phyloP scores from a whole-genome alignment of 176 grass and related monocot species.

The Bonia amplexicaulis region DNA sequence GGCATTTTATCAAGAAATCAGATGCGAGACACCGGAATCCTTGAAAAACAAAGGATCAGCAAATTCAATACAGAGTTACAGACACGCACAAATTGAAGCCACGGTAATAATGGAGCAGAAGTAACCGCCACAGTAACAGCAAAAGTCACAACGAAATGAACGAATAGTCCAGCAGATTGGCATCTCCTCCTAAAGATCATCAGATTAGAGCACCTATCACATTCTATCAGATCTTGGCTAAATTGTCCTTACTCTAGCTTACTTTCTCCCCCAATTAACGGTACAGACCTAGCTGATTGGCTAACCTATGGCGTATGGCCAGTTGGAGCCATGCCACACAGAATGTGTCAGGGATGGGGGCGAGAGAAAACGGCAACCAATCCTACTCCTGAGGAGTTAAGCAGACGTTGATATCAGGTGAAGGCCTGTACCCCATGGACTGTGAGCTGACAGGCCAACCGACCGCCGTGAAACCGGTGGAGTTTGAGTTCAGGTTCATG shows the following conservation, averaged over 20 bases:
- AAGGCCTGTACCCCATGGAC: constrained; percentile 40
- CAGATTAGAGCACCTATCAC: constrained; percentile 12
- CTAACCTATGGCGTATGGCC: not conserved
- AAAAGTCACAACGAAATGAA: constrained; percentile 11
- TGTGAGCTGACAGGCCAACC: constrained; percentile 56
- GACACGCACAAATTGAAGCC: not conserved
- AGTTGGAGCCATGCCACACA: constrained; percentile 15
- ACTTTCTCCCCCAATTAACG: constrained; percentile 12
- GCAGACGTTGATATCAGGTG: constrained; percentile 79
- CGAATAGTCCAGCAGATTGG: constrained; percentile 9
- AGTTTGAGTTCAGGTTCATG: constrained; percentile 33
- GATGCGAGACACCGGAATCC: not conserved
- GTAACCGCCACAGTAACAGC: not conserved
- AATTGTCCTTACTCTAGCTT: constrained; percentile 4
- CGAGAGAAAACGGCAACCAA: not conserved
- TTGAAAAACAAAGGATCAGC: not conserved
- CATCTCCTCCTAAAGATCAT: not conserved
- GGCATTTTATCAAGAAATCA: no score
- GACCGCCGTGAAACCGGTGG: constrained; percentile 41
- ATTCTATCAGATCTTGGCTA: constrained; percentile 4
- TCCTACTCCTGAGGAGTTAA: constrained; percentile 59
- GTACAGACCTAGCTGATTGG: not conserved
- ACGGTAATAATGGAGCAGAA: not conserved
- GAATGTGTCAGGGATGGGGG: constrained; percentile 24
- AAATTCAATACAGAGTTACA: no score